Evolutionary conservation across 176 grass and related monocot species (phyloP), one percentile per base, ranked within the genome.

Genomic region (Musa acuminata): DNA sequence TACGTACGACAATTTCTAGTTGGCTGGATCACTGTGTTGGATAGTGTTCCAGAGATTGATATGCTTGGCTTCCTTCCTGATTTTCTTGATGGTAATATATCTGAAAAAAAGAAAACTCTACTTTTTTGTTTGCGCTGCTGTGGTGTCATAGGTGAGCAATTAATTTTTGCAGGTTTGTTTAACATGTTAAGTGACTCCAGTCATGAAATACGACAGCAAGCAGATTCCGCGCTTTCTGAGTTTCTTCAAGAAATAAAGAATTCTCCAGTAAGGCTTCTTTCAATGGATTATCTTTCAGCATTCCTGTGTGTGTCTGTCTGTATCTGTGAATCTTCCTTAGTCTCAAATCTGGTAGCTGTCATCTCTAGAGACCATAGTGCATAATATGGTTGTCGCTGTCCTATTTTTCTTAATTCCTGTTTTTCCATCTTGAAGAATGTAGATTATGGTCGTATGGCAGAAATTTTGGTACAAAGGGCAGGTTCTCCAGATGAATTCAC

Each of bases 61-160:
- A 99, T 99, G 96, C 96, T 99, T 80, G 91, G 96, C 80, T 99
- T 99, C 77, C 91, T 99, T 73, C 96, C 96, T 69, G 96, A 99
- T 91, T 99, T 99, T 84, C 96, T 99, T 53, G 96, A 99, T 80
- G 96, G 96, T 99, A 95, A 90, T 71, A 25, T 52, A 80, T 53
- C 53, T 80, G 4, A 62, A 73, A 74, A 52, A 63, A 14, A 23
- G 20, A n/a, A 11, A 49, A 54, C 14, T 26, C 23, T 57, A 79
- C 9, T 49, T 35, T 25, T 25, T 64, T 76, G 82, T 71, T 72
- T 63, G 75, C 0, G n/a, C 57, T 64, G 70, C 62, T 74, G 43
- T 68, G 76, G 43, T 78, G 9, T 74, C 71, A 85, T 43, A 64
- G 79, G 53, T 64, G 70, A 72, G 65, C 62, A 25, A 64, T 20